phyloP scores from a whole-genome alignment of 2,329 filamentous ascomycete genomes.

The Epichloe sibirici region DNA sequence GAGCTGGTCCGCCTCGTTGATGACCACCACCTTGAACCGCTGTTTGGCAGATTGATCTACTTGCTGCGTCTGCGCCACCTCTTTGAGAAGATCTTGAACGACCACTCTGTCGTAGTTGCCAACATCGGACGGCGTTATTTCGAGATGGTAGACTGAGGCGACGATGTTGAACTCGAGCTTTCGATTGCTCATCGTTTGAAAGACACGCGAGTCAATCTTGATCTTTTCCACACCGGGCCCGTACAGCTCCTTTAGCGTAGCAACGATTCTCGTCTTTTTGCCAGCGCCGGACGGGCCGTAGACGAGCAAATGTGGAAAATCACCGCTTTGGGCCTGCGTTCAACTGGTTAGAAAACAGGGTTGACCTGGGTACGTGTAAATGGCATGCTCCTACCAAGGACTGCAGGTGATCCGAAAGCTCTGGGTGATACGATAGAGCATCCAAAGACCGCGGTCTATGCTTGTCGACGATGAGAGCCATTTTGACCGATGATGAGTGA shows the following conservation, averaged over 20 bases:
- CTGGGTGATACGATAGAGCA: constrained; percentile 71
- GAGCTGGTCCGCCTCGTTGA: constrained; percentile 95
- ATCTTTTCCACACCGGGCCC: constrained; percentile 98
- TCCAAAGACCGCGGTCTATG: constrained; percentile 65
- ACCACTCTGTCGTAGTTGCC: constrained; percentile 95
- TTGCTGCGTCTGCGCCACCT: constrained; percentile 97
- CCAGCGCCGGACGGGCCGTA: constrained; percentile 94
- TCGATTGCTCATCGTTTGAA: constrained; percentile 88
- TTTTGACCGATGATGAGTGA: constrained; percentile 20
- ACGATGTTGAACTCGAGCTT: constrained; percentile 99
- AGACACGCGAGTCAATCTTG: constrained; percentile 95
- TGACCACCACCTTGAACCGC: constrained; percentile 95
- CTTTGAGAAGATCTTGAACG: constrained; percentile 88
- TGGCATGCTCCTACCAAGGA: constrained; percentile 55
- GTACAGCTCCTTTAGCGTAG: constrained; percentile 88
- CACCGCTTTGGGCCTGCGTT: constrained; percentile 77
- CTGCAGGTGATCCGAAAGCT: constrained; percentile 75
- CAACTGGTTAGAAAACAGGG: neutral
- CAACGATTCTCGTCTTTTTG: constrained; percentile 95
- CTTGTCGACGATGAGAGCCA: constrained; percentile 62
- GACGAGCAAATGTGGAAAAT: constrained; percentile 94
- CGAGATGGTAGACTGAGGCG: constrained; percentile 90
- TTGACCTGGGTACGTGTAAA: neutral
- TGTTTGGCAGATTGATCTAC: constrained; percentile 88
- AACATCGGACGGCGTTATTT: constrained; percentile 95